Base-by-base conservation (phyloP, 2,329 filamentous ascomycete genomes). In the Mycosphaerella arachidis region DNA sequence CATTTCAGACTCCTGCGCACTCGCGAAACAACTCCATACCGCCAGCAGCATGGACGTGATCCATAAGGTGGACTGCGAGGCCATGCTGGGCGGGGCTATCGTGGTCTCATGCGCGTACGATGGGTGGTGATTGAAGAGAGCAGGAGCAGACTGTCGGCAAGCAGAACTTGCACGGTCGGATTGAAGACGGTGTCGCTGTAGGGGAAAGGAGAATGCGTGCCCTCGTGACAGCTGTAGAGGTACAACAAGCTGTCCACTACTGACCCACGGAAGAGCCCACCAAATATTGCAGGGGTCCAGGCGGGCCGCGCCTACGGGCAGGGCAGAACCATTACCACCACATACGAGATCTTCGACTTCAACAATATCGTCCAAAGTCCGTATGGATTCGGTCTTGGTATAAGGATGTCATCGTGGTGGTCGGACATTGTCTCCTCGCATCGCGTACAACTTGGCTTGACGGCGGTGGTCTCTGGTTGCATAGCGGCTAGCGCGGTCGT, bases 361-460 rank as follows among this genome's bases (percentile, higher is more conserved):
- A 30, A 27, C 20, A 30, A 27, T 4, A 50, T 29, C 20, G n/a
- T 50, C 20, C 8, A 54, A 37, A 3, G 4, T 54, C 29, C 24
- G 24, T n/a, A 54, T 40, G 52, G 52, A 8, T 24, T 40, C 12
- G 10, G 3, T 31, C 20, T 24, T 27, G 30, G 18, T 29, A 10
- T 20, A 30, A 51, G 31, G 20, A 79, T 80, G 78, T 77, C 76
- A 66, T 75, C 74, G 58, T 80, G 78, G 78, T 70, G 79, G 63
- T 72, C 76, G 60, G 72, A 76, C 53, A 71, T 75, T 33, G 75
- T 75, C 4, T 72, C 74, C 43, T 80, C 77, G 45, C 80, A 80
- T 69, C 74, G 77, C 67, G 74, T 78, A 46, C 90, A 92, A 72
- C 78, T 94, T 37, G 82, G 86, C 18, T 84, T 87, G 3, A 91